A percentile compares a stretch with the other conserved stretches of the same genome.
Evolutionary conservation across 2,329 filamentous ascomycete species (phyloP).

Genomic region (Thelonectria discophora): DNA sequence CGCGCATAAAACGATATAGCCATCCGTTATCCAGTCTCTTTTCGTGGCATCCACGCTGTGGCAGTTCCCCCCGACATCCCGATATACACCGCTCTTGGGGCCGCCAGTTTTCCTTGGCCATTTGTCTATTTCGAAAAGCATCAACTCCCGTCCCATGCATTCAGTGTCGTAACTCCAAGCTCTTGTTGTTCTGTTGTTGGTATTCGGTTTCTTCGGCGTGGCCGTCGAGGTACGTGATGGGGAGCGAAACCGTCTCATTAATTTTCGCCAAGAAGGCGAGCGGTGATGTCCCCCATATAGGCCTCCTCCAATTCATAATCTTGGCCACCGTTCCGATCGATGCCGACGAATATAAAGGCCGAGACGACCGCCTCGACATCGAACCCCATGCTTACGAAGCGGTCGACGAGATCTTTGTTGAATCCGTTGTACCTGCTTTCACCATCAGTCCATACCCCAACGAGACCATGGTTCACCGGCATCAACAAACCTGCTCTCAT

Average conservation of each 20-base stretch:
- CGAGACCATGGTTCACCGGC: neutral
- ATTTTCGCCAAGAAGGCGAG: conserved; percentile 82
- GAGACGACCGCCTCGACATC: conserved; percentile 85
- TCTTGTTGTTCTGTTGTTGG: conserved; percentile 16
- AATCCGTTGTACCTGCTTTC: conserved; percentile 82
- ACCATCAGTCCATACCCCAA: neutral
- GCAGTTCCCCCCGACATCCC: neutral
- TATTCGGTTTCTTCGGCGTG: conserved; percentile 5
- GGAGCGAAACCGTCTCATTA: conserved; percentile 42
- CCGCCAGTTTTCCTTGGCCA: conserved; percentile 2
- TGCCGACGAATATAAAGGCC: conserved; percentile 82
- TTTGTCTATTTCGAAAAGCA: conserved; percentile 22
- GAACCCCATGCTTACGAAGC: conserved; percentile 92
- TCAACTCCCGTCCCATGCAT: conserved; percentile 40
- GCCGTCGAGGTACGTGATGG: neutral
- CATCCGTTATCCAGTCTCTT: neutral
- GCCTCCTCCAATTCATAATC: conserved; percentile 90
- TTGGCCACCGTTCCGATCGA: conserved; percentile 78
- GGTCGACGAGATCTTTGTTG: conserved; percentile 81
- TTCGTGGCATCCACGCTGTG: neutral
- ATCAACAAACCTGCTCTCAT: conserved; percentile 43
- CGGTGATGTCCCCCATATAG: conserved; percentile 90
- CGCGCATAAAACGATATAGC: neutral
- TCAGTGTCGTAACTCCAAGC: conserved; percentile 13
- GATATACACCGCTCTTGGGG: conserved; percentile 16